Evolutionary conservation across 1,284 basidiomycete species (phyloP).

Genomic region (Trichosporon sp.): DNA sequence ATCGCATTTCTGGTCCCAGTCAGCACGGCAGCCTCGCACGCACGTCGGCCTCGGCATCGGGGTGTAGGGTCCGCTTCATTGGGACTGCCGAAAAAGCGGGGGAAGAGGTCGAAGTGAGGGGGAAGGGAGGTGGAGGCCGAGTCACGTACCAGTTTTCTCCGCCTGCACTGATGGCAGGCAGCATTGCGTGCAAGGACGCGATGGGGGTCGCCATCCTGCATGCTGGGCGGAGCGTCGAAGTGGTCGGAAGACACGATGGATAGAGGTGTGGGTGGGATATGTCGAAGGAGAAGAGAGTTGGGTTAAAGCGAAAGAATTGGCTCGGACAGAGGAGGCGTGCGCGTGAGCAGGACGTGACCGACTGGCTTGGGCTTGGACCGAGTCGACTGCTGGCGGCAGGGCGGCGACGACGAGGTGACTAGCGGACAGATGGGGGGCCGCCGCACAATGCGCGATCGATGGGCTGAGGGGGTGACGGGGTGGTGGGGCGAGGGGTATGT

Average conservation of each 20-base stretch:
- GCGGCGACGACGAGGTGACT: neutral
- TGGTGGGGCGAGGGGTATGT: neutral
- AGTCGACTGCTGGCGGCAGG: neutral
- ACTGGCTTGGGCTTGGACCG: neutral
- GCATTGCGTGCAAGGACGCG: slow-evolving; percentile 39
- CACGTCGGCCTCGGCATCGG: neutral
- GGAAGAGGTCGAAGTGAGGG: neutral
- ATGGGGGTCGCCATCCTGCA: slow-evolving; percentile 20
- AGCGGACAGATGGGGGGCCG: neutral
- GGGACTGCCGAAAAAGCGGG: neutral
- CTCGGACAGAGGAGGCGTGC: slow-evolving; percentile 1
- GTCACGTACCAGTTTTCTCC: slow-evolving; percentile 35
- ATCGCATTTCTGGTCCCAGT: slow-evolving; percentile 39
- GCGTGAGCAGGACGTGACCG: neutral
- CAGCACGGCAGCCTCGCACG: neutral
- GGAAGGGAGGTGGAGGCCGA: neutral
- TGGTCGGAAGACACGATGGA: neutral
- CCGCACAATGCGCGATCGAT: neutral
- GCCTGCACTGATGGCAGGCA: slow-evolving; percentile 45
- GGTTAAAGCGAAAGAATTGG: neutral
- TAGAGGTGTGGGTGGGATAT: neutral
- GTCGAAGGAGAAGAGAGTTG: neutral
- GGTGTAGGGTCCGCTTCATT: neutral
- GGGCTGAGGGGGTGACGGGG: neutral
- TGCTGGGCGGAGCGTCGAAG: neutral